Conservation (phyloP, 805 yeast species). For the Saturnispora diversa region DNA sequence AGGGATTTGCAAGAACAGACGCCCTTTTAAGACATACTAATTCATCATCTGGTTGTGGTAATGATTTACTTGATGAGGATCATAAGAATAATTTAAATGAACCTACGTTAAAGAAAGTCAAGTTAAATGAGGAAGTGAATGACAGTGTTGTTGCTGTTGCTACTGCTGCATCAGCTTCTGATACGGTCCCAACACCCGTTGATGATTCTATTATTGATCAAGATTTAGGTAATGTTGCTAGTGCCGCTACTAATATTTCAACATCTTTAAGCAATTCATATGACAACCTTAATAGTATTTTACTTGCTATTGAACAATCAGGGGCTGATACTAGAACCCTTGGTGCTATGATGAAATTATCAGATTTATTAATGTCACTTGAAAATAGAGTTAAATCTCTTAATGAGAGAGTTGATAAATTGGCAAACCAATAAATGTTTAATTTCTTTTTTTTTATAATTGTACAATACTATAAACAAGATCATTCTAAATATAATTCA, state of each 20-base stretch:
- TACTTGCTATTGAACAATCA: neutral
- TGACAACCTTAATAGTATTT: neutral
- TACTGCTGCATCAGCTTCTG: too few relatives aligned
- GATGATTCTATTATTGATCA: too few relatives aligned
- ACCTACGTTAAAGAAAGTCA: too few relatives aligned
- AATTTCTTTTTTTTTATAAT: neutral
- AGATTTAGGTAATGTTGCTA: too few relatives aligned
- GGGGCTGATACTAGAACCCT: neutral
- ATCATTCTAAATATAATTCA: neutral
- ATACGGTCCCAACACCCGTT: too few relatives aligned
- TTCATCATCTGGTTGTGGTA: constrained; percentile 26
- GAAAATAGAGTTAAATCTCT: constrained; percentile 1
- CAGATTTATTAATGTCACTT: neutral
- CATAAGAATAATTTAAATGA: neutral
- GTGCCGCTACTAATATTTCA: too few relatives aligned
- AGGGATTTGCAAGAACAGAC: constrained; percentile 66
- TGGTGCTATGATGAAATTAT: neutral
- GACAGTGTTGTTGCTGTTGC: too few relatives aligned
- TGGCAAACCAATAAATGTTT: neutral
- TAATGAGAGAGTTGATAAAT: neutral
- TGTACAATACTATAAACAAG: constrained; percentile 2
- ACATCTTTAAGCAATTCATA: neutral
- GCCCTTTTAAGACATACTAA: constrained; percentile 65
- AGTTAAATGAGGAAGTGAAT: too few relatives aligned
- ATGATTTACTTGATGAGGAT: neutral